These are phyloP conservation scores for Trifolium dubium DNA, from an alignment of 306 rosid species.

Conservation along the genomic window DNA sequence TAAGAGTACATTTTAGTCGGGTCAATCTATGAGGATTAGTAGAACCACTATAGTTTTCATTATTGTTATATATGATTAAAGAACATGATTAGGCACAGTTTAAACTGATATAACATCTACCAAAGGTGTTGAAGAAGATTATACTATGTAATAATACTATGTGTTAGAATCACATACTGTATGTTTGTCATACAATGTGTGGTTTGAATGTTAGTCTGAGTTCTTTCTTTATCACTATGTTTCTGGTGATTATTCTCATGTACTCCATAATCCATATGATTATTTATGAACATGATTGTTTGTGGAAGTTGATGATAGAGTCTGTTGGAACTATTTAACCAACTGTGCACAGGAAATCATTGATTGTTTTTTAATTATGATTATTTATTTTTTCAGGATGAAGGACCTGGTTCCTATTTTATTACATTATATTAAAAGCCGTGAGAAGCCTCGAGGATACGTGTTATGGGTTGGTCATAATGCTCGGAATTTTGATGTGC, in stretches of 20 bases:
- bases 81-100: slow-evolving; percentile 10
- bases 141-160: slow-evolving; percentile 4
- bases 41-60: slow-evolving; percentile 4
- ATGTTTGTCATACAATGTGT: not conserved
- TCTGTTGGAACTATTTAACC: slow-evolving; percentile 5
- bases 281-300: slow-evolving; percentile 19
- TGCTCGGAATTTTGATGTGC: slow-evolving; percentile 85
- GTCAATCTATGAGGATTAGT: slow-evolving; percentile 17
- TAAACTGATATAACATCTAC: slow-evolving; percentile 29
- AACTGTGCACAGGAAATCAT: slow-evolving; percentile 12
- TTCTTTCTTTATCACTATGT: slow-evolving; percentile 2
- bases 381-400: slow-evolving; percentile 62
- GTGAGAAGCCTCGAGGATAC: slow-evolving; percentile 72
- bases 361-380: slow-evolving; percentile 28
- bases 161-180: slow-evolving; percentile 22
- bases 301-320: slow-evolving; percentile 20
- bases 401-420: slow-evolving; percentile 75
- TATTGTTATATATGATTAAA: slow-evolving; percentile 8
- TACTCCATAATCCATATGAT: not conserved
- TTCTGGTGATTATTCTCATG: not conserved
- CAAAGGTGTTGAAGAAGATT: slow-evolving; percentile 15
- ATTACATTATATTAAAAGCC: slow-evolving; percentile 67
- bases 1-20: not conserved
- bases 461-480: slow-evolving; percentile 78
- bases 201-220: slow-evolving; percentile 2